A percentile compares a stretch with the other conserved stretches of the same genome.
phyloP scores from a whole-genome alignment of 345 rosid species.

The Euphorbia pulcherrima region DNA sequence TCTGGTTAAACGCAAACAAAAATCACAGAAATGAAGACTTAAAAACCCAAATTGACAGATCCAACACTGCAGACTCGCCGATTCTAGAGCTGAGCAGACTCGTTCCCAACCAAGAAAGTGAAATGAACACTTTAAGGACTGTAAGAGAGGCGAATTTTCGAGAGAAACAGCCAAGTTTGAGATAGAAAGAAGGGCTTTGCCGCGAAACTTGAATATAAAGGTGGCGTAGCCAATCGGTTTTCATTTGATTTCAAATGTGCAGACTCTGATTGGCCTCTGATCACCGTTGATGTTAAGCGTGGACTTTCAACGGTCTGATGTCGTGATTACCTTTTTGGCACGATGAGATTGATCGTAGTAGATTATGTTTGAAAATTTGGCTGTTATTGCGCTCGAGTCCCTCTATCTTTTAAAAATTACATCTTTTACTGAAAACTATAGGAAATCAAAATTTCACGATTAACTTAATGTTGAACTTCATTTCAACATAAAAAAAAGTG shows the following conservation, averaged over 20 bases:
- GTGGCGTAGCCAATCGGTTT: slow-evolving; percentile 30
- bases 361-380: slow-evolving; percentile 20
- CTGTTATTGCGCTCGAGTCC: background rate
- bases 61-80: slow-evolving; percentile 31
- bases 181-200: slow-evolving; percentile 42
- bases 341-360: background rate
- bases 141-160: slow-evolving; percentile 11
- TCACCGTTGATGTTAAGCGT: slow-evolving; percentile 4
- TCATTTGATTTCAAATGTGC: background rate
- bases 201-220: slow-evolving; percentile 88
- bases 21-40: background rate
- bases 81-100: slow-evolving; percentile 15
- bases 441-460: no score
- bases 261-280: no score
- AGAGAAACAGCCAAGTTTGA: slow-evolving; percentile 18
- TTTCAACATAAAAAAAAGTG: no score
- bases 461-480: no score
- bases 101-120: slow-evolving; percentile 15
- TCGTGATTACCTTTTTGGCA: background rate
- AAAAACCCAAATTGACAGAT: slow-evolving; percentile 50
- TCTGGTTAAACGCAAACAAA: slow-evolving; percentile 6
- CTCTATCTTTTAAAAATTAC: background rate
- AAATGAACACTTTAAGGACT: slow-evolving; percentile 16
- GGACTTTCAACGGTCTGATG: background rate
- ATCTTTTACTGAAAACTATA: background rate